Conservation (phyloP, 75 land plant genomes). For the Pinus albicaulis region DNA sequence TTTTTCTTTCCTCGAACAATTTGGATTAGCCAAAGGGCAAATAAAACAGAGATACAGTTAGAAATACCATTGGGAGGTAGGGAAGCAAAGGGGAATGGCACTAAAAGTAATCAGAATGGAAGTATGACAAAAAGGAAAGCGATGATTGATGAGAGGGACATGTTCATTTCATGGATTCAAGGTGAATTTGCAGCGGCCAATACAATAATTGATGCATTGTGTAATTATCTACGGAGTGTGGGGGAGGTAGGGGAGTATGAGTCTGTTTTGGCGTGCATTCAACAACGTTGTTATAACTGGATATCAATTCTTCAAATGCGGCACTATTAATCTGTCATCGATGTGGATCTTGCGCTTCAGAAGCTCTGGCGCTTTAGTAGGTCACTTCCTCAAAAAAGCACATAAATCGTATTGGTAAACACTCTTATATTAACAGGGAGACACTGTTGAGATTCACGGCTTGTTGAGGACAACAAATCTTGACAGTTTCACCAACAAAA, state of each 20-base stretch:
- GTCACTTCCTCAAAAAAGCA: conserved; percentile 11
- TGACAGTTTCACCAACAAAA: too few relatives aligned
- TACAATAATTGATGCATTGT: conserved; percentile 80
- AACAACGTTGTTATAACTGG: conserved; percentile 66
- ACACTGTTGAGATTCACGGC: too few relatives aligned
- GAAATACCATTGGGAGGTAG: too few relatives aligned
- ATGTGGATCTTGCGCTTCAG: conserved; percentile 50
- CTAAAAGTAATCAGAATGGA: too few relatives aligned
- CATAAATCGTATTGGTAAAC: too few relatives aligned
- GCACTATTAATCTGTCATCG: conserved; percentile 66
- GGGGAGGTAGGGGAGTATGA: conserved; percentile 47
- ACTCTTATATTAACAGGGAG: too few relatives aligned
- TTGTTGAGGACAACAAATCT: too few relatives aligned
- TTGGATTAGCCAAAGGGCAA: too few relatives aligned
- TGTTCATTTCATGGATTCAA: conserved; percentile 58
- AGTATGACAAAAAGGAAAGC: not conserved
- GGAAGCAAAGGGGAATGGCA: too few relatives aligned
- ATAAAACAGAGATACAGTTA: too few relatives aligned
- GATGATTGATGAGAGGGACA: conserved; percentile 36
- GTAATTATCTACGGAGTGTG: conserved; percentile 46
- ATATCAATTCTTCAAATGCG: conserved; percentile 69
- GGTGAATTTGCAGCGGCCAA: conserved; percentile 88
- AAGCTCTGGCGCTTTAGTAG: too few relatives aligned
- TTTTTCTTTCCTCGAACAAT: too few relatives aligned
- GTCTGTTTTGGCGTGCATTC: conserved; percentile 46